Evolutionary conservation across 371 early-diverging fungal genomes (phyloP), one percentile per base, ranked within the genome.

Genomic region (Neoconidiobolus thromboides): DNA sequence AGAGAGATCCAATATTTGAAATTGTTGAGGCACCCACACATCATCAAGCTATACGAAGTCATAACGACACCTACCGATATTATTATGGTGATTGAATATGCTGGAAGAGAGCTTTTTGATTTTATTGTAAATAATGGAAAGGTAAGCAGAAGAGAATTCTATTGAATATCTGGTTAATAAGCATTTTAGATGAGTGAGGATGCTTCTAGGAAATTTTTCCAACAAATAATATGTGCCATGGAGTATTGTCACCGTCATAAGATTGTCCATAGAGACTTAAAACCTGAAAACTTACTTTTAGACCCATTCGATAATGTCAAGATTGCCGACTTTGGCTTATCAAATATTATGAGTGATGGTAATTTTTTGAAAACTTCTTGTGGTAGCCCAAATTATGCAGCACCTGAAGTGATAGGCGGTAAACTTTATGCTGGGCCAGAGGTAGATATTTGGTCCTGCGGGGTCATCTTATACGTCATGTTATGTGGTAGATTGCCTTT

Each of bases 371-470:
- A 89, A 68, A 96, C 97, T 6, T 87, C 88, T 62, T 96, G 95
- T 72, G 95, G 91, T 9, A 82, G 82, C 66, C 87, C 86, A 61
- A 86, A 88, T 68, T 89, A 87, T 69, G 88, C 88, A 5, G 88
- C 88, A 5, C 97, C 97, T 46, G 97, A 97, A 72, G 95, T 94
- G 9, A 92, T 95, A 60, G 86, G 86, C 52, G 93, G 93, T 69
- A 86, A 83, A 78, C 67, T 90, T 42, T 99, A 99, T 67, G 90
- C 90, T 36, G 98, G 98, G 5, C 93, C 97, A 3, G 99, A 97
- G 71, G 93, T 98, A 2, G 99, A 99, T 76, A 90, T 98, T 1
- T 99, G 99, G 99, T 89, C 90, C 65, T 91, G 95, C 65, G 99
- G 99, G 36, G 96, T 99, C 2, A 93, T 99, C 61, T 76, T 99